phyloP scores from a whole-genome alignment of 768 basidiomycete genomes.

The Serendipita vermifera region DNA sequence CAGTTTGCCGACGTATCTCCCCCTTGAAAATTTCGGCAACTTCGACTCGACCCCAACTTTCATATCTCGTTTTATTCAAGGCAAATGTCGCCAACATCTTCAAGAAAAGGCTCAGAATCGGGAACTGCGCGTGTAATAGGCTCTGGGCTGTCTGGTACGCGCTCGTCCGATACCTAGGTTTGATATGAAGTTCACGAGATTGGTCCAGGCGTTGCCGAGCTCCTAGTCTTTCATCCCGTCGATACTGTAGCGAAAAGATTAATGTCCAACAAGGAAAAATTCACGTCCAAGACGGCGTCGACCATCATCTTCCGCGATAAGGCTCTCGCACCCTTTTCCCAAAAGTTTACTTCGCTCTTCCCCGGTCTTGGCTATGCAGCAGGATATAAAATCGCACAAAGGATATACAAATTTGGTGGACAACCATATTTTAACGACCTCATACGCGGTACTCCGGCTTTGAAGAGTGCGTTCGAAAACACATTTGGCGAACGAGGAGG shows the following conservation, averaged over 20 bases:
- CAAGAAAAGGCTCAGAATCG: constrained; percentile 57
- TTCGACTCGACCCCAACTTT: not conserved
- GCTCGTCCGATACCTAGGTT: not conserved
- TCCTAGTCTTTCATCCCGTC: constrained; percentile 89
- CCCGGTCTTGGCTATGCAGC: constrained; percentile 97
- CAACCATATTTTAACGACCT: constrained; percentile 97
- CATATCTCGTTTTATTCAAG: not conserved
- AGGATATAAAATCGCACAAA: constrained; percentile 90
- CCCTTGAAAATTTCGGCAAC: too few relatives aligned
- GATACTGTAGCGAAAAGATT: constrained; percentile 97
- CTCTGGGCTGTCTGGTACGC: constrained; percentile 79
- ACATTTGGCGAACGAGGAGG: constrained; percentile 89
- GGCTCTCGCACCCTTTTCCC: constrained; percentile 49
- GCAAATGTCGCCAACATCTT: not conserved
- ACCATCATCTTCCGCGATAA: constrained; percentile 80
- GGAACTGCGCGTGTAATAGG: constrained; percentile 82
- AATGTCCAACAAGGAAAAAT: constrained; percentile 93
- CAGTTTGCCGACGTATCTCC: too few relatives aligned
- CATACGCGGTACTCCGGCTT: constrained; percentile 52
- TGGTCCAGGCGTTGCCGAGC: constrained; percentile 73
- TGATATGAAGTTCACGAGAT: not conserved
- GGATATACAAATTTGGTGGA: constrained; percentile 95
- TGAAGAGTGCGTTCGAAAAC: constrained; percentile 67
- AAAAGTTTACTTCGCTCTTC: constrained; percentile 83
- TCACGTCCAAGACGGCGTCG: constrained; percentile 48